Conservation (phyloP, 2,329 filamentous ascomycete genomes). For the Penicillium sp. region DNA sequence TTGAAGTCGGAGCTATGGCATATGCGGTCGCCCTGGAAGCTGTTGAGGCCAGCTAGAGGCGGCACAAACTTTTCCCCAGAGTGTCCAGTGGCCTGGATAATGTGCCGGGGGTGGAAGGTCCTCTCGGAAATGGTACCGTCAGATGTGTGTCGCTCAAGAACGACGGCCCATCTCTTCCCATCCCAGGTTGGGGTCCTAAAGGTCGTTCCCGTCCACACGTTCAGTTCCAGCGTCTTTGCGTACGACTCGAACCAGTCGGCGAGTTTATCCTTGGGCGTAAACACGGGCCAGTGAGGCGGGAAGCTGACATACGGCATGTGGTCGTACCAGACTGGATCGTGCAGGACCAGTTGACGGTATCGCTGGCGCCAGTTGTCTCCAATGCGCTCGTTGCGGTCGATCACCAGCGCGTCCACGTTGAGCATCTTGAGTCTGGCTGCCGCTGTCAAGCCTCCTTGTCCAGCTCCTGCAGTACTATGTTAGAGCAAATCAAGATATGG, state of each 20-base stretch:
- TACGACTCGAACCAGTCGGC: conserved; percentile 72
- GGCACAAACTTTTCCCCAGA: conserved; percentile 66
- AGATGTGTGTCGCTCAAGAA: conserved; percentile 50
- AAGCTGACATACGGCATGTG: conserved; percentile 68
- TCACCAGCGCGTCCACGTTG: conserved; percentile 58
- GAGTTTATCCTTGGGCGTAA: conserved; percentile 73
- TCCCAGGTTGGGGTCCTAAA: conserved; percentile 55
- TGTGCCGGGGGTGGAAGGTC: conserved; percentile 64
- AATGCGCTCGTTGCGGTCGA: conserved; percentile 62
- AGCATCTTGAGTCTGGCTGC: conserved; percentile 66
- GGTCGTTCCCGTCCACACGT: conserved; percentile 65
- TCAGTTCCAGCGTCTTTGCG: conserved; percentile 67
- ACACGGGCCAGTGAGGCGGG: conserved; percentile 69
- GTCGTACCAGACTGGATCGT: conserved; percentile 66
- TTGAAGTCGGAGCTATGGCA: conserved; percentile 67
- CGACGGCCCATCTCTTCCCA: conserved; percentile 60
- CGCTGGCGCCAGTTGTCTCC: conserved; percentile 70
- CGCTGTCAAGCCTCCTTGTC: conserved; percentile 63
- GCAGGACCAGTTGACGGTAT: conserved; percentile 69
- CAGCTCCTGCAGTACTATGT: conserved; percentile 46
- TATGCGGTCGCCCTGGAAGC: conserved; percentile 63
- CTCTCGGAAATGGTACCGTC: conserved; percentile 52
- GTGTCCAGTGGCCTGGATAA: conserved; percentile 71
- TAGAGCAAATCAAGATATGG: neutral
- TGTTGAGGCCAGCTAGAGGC: conserved; percentile 53